These are phyloP conservation scores for Phytopythium delawarense DNA, from an alignment of 352 stramenopile genomes.

Conservation along the genomic window DNA sequence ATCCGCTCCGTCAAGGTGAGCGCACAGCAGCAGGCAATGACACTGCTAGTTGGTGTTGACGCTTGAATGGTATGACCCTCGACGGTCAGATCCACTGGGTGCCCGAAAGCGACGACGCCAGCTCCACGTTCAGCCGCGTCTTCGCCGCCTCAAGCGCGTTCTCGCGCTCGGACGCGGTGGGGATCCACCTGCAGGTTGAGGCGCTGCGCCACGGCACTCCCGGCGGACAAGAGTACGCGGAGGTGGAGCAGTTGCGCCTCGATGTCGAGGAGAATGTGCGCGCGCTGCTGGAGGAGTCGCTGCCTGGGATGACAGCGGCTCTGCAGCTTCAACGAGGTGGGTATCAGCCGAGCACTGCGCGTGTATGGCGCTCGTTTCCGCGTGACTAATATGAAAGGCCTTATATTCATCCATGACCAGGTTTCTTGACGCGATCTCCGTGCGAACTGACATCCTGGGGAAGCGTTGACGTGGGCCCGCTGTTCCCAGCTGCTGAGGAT, in stretches of 20 bases:
- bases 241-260: conserved; percentile 6
- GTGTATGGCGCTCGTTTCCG: not conserved
- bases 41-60: not conserved
- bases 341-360: not conserved
- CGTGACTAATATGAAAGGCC: not conserved
- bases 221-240: not conserved
- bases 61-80: not conserved
- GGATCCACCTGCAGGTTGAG: conserved; percentile 35
- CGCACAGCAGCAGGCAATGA: not conserved
- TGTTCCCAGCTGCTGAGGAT: conserved; percentile 11
- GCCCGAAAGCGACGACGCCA: conserved; percentile 13
- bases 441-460: conserved; percentile 28
- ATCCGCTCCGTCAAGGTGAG: conserved; percentile 35
- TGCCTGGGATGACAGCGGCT: conserved; percentile 14
- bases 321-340: conserved; percentile 15
- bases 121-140: conserved; percentile 33
- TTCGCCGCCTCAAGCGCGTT: conserved; percentile 24
- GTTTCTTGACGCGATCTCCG: conserved; percentile 38
- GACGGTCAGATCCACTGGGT: conserved; percentile 31
- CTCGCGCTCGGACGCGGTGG: conserved; percentile 18
- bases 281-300: conserved; percentile 13
- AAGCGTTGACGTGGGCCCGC: conserved; percentile 3
- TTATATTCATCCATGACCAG: conserved; percentile 8
- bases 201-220: conserved; percentile 15
- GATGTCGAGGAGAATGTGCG: conserved; percentile 32